Percentiles rank a stretch among this genome's conserved stretches.
phyloP scores from a whole-genome alignment of 2,329 filamentous ascomycete genomes.

The Aplosporella prunicola region DNA sequence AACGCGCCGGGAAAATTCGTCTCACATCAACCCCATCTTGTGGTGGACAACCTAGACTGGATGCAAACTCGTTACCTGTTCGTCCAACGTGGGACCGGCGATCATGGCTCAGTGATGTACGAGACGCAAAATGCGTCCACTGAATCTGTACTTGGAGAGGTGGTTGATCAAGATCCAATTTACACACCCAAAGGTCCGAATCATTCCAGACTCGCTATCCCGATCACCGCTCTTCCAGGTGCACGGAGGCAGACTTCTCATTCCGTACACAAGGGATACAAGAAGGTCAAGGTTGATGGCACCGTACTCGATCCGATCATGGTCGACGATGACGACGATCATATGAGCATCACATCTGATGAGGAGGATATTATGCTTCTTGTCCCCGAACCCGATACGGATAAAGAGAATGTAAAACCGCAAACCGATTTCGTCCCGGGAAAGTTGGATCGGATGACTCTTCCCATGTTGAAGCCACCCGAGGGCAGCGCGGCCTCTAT shows the following conservation, averaged over 20 bases:
- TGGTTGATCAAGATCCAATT: background rate
- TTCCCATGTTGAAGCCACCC: slow-evolving; percentile 49
- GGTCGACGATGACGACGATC: slow-evolving; percentile 24
- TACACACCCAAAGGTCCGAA: background rate
- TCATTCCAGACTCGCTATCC: slow-evolving; percentile 5
- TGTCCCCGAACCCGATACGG: slow-evolving; percentile 13
- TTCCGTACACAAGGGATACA: background rate
- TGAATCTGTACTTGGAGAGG: no score
- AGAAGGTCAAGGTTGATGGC: slow-evolving; percentile 1
- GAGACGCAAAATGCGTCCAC: no score
- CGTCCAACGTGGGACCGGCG: slow-evolving; percentile 34
- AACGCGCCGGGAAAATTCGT: slow-evolving; percentile 59
- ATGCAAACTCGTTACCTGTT: slow-evolving; percentile 85
- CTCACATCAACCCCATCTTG: slow-evolving; percentile 50
- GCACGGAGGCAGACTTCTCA: no score
- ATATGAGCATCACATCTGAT: slow-evolving; percentile 40
- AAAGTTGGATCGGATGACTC: slow-evolving; percentile 48
- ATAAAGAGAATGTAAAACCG: slow-evolving; percentile 7
- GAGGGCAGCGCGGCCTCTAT: slow-evolving; percentile 51
- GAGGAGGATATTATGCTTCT: slow-evolving; percentile 40
- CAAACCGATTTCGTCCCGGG: slow-evolving; percentile 59
- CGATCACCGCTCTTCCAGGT: no score
- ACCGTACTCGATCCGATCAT: background rate
- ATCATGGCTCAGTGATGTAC: no score
- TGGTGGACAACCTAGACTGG: slow-evolving; percentile 71